These are phyloP conservation scores for Podaxis carcinomalis DNA, from an alignment of 768 basidiomycete species.

Conservation along the genomic window DNA sequence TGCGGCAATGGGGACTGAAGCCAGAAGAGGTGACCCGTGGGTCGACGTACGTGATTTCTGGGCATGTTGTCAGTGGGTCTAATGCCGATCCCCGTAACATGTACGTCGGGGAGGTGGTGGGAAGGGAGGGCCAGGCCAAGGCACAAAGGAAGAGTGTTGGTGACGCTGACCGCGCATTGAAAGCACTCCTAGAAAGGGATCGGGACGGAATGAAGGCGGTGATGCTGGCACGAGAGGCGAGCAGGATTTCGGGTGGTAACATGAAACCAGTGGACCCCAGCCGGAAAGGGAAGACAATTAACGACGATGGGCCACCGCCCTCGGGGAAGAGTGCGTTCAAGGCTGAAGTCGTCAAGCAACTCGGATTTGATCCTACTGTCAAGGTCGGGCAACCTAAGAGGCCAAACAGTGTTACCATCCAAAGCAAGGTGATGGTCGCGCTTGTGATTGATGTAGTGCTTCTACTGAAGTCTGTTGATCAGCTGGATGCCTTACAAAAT, in stretches of 20 bases:
- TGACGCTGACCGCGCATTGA: conserved; percentile 59
- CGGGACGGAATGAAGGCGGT: conserved; percentile 66
- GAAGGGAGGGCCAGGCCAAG: conserved; percentile 76
- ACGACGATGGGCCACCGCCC: not conserved
- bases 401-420: conserved; percentile 32
- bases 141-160: conserved; percentile 59
- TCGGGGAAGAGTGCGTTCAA: conserved; percentile 42
- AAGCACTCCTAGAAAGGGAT: conserved; percentile 58
- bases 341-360: conserved; percentile 58
- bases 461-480: not conserved
- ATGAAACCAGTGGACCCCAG: conserved; percentile 14
- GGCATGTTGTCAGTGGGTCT: conserved; percentile 62
- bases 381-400: conserved; percentile 44
- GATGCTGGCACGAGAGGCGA: conserved; percentile 51
- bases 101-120: conserved; percentile 66
- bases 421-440: conserved; percentile 50
- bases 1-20: conserved; percentile 71
- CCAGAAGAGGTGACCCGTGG: conserved; percentile 39
- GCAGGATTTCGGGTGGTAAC: conserved; percentile 16
- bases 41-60: conserved; percentile 78
- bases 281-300: conserved; percentile 2
- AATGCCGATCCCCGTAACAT: conserved; percentile 35
- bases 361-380: conserved; percentile 77
- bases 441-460: not conserved
- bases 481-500: conserved; percentile 57